Evolutionary conservation across 139 green algal genomes (phyloP), one percentile per base, ranked within the genome.

Genomic region (Monoraphidium neglectum): DNA sequence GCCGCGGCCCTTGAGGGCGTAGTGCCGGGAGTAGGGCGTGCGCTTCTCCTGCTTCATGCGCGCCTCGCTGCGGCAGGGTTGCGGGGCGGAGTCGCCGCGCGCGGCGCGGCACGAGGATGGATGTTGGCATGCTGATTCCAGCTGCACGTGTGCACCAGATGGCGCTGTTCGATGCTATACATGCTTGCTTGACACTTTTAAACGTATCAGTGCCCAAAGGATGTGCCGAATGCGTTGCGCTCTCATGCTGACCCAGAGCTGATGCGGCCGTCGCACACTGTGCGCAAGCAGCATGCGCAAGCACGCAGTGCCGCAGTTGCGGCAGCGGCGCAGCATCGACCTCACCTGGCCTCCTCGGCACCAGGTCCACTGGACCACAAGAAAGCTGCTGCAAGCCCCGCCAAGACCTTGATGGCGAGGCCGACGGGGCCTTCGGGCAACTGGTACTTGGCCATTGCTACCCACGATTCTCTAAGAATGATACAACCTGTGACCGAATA

Each of bases 1-100:
- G 6, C 86, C 86, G 36, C 86, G 70, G 0, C 86, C 86, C 57
- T 90, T 90, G 67, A 90, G 82, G 2, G 86, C 86, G 32, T 88
- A 88, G 53, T 90, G 86, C 26, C 86, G 79, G 33, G 76, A 80
- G 82, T 90, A 90, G 18, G 70, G 77, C 60, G 84, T 86, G 82
- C 86, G 82, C 36, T 77, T 64, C 26, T 82, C 74, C 70, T 73
- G 70, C 59, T 88, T 86, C 1, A 82, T 82, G 70, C 83, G 82
- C 40, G 79, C 75, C 49, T 90, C 86, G 30, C 86, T 90, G 86
- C 71, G 67, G 38, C 18, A 40, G 10, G 28, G 47, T 10, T 13
- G 28, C 43, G 61, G n/a, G 30, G 6, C 5, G 28, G 61, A n/a
- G 61, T 38, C 4, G 23, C 5, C 35, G n/a, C 16, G 61, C 10